Evolutionary conservation across 208 protist species (phyloP).

Genomic region (Porcisia deanei): DNA sequence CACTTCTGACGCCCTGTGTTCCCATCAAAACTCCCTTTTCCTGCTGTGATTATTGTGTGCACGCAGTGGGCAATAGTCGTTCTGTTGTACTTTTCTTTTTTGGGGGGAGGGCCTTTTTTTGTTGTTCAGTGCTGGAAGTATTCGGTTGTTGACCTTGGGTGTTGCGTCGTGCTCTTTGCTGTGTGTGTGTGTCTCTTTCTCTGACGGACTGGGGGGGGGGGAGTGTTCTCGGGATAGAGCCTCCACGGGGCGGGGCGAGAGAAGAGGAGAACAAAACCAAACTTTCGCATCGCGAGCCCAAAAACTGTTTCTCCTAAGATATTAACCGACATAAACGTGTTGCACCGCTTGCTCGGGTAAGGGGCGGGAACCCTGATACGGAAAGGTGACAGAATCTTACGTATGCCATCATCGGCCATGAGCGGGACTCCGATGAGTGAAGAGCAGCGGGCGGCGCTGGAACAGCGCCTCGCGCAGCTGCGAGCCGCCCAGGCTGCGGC

Average conservation of each 20-base stretch:
- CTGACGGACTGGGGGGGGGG: not conserved
- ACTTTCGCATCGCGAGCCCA: not conserved
- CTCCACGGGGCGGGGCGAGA: no score
- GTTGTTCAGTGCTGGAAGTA: no score
- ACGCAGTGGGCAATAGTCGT: not conserved
- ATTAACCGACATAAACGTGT: not conserved
- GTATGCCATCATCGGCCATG: slow-evolving; percentile 11
- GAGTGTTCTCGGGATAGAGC: no score
- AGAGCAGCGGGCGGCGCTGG: slow-evolving; percentile 57
- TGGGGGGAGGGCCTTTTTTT: no score
- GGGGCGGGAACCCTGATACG: not conserved
- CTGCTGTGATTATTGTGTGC: not conserved
- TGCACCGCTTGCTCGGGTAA: not conserved
- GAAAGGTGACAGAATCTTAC: not conserved
- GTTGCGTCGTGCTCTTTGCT: not conserved
- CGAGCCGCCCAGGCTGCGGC: slow-evolving; percentile 22
- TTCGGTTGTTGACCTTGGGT: not conserved
- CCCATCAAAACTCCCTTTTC: not conserved
- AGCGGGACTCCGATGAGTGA: slow-evolving; percentile 37
- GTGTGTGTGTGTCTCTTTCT: not conserved
- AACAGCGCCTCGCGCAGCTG: slow-evolving; percentile 49
- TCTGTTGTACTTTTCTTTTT: no score
- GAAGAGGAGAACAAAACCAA: not conserved
- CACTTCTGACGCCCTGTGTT: not conserved
- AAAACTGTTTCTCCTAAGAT: no score